These are phyloP conservation scores for Vitis hybrid DNA, from an alignment of 177 flowering plant genomes.

Conservation along the genomic window DNA sequence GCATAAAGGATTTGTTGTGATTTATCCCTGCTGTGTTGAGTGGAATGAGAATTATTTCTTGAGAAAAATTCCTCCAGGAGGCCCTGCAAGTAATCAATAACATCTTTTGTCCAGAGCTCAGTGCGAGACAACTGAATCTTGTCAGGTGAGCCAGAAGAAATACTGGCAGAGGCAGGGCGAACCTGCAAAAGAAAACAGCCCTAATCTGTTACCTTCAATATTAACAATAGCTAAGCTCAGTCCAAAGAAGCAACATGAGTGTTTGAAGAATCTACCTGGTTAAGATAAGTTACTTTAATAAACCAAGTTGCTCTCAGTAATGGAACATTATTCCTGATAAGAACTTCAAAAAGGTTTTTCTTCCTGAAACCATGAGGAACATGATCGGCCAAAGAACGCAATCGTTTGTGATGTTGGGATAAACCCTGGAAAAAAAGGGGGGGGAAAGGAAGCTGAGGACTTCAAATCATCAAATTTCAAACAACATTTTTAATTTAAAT, in stretches of 20 bases:
- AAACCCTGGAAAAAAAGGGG: slow-evolving; percentile 55
- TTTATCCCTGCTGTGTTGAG: slow-evolving; percentile 56
- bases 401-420: slow-evolving; percentile 86
- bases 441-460: background rate
- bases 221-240: background rate
- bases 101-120: slow-evolving; percentile 96
- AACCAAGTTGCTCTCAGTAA: slow-evolving; percentile 96
- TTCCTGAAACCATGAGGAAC: slow-evolving; percentile 90
- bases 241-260: background rate
- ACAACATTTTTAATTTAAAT: too few species aligned
- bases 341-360: slow-evolving; percentile 82
- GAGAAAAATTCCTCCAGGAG: slow-evolving; percentile 75
- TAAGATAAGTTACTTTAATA: slow-evolving; percentile 92
- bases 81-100: slow-evolving; percentile 77
- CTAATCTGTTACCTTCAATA: slow-evolving; percentile 13
- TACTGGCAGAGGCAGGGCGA: slow-evolving; percentile 54
- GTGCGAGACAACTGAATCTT: slow-evolving; percentile 70
- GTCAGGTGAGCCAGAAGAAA: slow-evolving; percentile 71
- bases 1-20: slow-evolving; percentile 54
- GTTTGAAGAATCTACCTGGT: slow-evolving; percentile 63
- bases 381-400: slow-evolving; percentile 83
- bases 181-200: slow-evolving; percentile 49
- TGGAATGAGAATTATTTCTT: slow-evolving; percentile 50
- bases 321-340: slow-evolving; percentile 90
- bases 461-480: too few species aligned